phyloP scores from a whole-genome alignment of 441 rosid species.

The Erysimum cheiri region DNA sequence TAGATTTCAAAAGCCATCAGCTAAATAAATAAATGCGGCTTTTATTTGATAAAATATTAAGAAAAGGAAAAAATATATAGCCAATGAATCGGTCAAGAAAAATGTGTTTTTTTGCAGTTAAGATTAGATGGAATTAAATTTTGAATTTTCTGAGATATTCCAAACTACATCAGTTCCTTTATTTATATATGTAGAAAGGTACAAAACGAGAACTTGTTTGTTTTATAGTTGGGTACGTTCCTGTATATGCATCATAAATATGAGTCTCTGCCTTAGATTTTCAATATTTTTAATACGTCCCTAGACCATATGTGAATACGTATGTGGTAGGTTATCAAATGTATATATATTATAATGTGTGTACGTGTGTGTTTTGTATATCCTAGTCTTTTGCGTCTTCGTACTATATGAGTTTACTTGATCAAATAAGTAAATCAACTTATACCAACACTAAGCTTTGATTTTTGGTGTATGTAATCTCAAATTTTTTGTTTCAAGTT shows the following conservation, averaged over 20 bases:
- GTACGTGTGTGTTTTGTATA: not conserved
- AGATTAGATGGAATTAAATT: slow-evolving; percentile 1
- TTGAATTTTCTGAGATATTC: slow-evolving; percentile 18
- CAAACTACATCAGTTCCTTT: not conserved
- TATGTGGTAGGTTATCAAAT: slow-evolving; percentile 21
- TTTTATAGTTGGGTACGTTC: slow-evolving; percentile 24
- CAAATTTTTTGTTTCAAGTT: not conserved
- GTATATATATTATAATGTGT: not conserved
- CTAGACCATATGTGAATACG: not conserved
- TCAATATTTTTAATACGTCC: not conserved
- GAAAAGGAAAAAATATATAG: not conserved
- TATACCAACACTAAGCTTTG: not conserved
- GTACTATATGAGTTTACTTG: not conserved
- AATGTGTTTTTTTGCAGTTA: not conserved
- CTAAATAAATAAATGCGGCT: slow-evolving; percentile 3
- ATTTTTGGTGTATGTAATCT: not conserved
- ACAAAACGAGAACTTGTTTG: not conserved
- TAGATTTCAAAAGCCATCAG: not conserved
- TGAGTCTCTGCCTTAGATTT: not conserved
- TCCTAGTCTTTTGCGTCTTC: not conserved
- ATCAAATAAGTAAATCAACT: not conserved
- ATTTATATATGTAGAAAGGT: not conserved
- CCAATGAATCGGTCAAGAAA: not conserved
- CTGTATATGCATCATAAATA: not conserved
- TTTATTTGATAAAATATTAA: not conserved